Percentiles rank a stretch among this genome's conserved stretches.
Conservation (phyloP, 257 asterid species). For the Verbena officinalis region DNA sequence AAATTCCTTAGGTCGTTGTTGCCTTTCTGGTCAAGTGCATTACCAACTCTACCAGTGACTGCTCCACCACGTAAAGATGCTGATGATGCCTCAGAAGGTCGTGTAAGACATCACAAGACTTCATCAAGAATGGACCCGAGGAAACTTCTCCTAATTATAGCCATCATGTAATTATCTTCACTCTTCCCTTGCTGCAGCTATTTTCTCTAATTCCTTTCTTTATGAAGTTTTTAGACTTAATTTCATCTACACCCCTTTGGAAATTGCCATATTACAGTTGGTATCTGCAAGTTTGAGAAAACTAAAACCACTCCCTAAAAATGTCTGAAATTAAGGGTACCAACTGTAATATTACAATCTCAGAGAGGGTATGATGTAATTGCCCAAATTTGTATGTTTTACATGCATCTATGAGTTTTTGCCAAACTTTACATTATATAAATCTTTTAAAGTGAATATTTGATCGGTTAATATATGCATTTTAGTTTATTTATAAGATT, state of each 20-base stretch:
- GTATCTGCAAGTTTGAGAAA: no score
- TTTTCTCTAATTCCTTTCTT: not conserved
- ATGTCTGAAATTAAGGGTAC: no score
- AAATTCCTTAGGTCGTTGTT: constrained; percentile 84
- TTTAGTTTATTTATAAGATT: not conserved
- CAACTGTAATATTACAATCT: no score
- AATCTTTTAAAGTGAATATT: no score
- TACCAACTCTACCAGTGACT: constrained; percentile 87
- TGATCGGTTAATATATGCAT: no score
- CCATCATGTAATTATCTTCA: constrained; percentile 33
- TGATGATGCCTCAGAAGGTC: constrained; percentile 76
- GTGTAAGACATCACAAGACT: constrained; percentile 65
- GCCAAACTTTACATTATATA: constrained; percentile 14
- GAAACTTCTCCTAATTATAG: constrained; percentile 69
- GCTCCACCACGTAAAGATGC: constrained; percentile 88
- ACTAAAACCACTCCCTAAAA: no score
- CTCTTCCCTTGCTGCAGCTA: constrained; percentile 14
- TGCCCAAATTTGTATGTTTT: no score
- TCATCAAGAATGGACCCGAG: constrained; percentile 94
- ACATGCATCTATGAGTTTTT: not conserved
- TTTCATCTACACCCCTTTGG: no score
- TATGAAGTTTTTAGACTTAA: no score
- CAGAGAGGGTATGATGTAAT: no score
- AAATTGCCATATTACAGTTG: no score
- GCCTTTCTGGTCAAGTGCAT: constrained; percentile 94